phyloP scores from a whole-genome alignment of 345 rosid species.

The Tarenaya hassleriana region DNA sequence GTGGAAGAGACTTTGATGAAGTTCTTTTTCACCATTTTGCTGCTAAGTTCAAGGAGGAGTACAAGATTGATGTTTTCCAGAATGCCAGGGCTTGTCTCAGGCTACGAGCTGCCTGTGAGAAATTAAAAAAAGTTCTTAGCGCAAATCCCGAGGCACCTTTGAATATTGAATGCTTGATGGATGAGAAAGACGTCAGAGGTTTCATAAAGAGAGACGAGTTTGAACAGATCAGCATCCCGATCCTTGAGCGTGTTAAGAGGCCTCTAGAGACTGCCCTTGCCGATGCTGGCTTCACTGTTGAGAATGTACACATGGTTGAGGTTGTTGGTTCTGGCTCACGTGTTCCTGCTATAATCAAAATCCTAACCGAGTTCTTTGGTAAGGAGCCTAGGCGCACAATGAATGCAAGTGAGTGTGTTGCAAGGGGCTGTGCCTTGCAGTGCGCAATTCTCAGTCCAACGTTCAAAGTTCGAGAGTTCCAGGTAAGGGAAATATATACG shows the following conservation, averaged over 20 bases:
- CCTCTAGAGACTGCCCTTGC: constrained; percentile 86
- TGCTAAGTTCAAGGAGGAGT: constrained; percentile 68
- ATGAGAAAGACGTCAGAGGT: constrained; percentile 90
- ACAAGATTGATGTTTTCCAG: constrained; percentile 83
- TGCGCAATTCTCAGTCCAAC: constrained; percentile 99
- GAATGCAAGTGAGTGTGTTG: constrained; percentile 98
- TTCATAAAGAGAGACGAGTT: constrained; percentile 86
- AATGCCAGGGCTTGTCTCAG: constrained; percentile 86
- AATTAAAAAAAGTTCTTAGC: constrained; percentile 87
- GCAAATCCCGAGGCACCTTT: constrained; percentile 91
- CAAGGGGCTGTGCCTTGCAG: constrained; percentile 80
- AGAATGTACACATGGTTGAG: constrained; percentile 79
- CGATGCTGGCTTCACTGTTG: constrained; percentile 70
- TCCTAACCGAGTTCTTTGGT: constrained; percentile 85
- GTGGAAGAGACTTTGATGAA: constrained; percentile 96
- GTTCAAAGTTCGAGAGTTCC: constrained; percentile 91
- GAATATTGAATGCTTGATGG: constrained; percentile 92
- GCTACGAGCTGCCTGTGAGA: constrained; percentile 82
- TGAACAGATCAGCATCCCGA: constrained; percentile 68
- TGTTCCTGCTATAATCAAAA: constrained; percentile 71
- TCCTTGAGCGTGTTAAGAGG: constrained; percentile 79
- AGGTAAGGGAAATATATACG: constrained; percentile 41
- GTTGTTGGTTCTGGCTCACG: constrained; percentile 91
- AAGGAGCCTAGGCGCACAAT: constrained; percentile 94
- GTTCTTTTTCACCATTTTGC: constrained; percentile 74